Evolutionary conservation across 2,329 filamentous ascomycete genomes (phyloP).

Genomic region (Fusarium tupiense): DNA sequence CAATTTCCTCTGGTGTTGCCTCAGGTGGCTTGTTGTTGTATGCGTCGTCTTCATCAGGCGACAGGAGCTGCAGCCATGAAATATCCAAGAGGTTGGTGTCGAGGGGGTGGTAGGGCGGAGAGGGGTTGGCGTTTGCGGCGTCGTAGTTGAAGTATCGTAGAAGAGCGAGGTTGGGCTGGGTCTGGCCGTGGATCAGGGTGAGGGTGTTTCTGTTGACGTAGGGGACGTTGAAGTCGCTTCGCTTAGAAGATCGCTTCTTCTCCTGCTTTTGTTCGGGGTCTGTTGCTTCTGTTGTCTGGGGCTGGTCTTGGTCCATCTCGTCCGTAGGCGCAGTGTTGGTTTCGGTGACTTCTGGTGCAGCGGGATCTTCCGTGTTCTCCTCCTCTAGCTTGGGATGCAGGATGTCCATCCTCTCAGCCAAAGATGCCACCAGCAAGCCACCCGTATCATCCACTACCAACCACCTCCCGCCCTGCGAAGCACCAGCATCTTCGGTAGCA

Average conservation of each 20-base stretch:
- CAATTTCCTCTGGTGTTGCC: constrained; percentile 68
- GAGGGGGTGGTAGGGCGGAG: constrained; percentile 76
- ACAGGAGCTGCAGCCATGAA: constrained; percentile 90
- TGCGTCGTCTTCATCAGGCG: constrained; percentile 77
- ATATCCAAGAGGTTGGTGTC: constrained; percentile 82
- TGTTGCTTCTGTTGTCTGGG: constrained; percentile 13
- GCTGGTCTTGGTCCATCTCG: constrained; percentile 6
- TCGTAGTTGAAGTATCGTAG: constrained; percentile 93
- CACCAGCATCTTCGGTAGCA: constrained; percentile 39
- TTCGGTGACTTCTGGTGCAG: neutral
- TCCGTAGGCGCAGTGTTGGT: neutral
- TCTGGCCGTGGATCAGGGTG: constrained; percentile 82
- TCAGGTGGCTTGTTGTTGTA: constrained; percentile 73
- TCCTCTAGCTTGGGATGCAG: constrained; percentile 62
- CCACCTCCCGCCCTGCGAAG: constrained; percentile 66
- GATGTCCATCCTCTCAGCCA: constrained; percentile 90
- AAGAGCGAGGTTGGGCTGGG: constrained; percentile 86
- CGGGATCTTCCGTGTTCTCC: constrained; percentile 14
- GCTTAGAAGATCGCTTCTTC: constrained; percentile 43
- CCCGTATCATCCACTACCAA: constrained; percentile 88
- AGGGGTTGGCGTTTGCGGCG: constrained; percentile 68
- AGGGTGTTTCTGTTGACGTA: constrained; percentile 78
- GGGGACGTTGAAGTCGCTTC: constrained; percentile 68
- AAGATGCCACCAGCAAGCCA: constrained; percentile 80
- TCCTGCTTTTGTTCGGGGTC: constrained; percentile 29